Evolutionary conservation across 192 early-diverging fungal genomes (phyloP).

Genomic region (Funneliformis mosseae): DNA sequence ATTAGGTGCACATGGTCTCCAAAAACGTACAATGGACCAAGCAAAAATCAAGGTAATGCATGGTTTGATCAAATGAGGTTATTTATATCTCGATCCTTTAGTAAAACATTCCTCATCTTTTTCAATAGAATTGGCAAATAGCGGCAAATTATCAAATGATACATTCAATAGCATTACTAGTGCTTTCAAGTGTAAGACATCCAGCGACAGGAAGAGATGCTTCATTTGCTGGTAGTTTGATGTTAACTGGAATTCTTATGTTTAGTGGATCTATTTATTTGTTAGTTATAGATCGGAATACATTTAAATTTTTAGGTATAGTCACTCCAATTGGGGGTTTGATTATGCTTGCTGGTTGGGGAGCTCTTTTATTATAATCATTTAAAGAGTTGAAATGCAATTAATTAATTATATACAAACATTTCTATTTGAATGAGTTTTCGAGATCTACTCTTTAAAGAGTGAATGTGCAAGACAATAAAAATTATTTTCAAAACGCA

Average conservation of each 20-base stretch:
- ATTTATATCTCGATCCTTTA: neutral
- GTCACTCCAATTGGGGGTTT: slow-evolving; percentile 60
- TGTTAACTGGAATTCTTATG: slow-evolving; percentile 44
- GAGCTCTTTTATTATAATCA: slow-evolving; percentile 34
- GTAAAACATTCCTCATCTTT: too few species aligned
- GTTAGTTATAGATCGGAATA: slow-evolving; percentile 42
- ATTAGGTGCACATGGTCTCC: slow-evolving; percentile 17
- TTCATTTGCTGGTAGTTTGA: slow-evolving; percentile 45
- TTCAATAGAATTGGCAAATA: slow-evolving; percentile 45
- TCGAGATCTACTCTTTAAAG: too few species aligned
- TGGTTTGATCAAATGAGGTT: neutral
- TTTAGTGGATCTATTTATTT: slow-evolving; percentile 59
- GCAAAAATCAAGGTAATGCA: slow-evolving; percentile 1
- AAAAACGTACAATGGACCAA: neutral
- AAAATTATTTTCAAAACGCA: too few species aligned
- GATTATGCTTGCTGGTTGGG: slow-evolving; percentile 58
- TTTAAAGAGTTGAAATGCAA: neutral
- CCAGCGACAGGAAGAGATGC: slow-evolving; percentile 24
- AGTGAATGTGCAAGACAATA: too few species aligned
- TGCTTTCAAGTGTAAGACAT: slow-evolving; percentile 33
- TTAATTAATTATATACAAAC: too few species aligned
- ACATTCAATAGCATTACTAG: slow-evolving; percentile 47
- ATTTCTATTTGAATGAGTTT: too few species aligned
- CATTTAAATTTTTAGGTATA: slow-evolving; percentile 47
- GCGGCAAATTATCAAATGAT: slow-evolving; percentile 56